Evolutionary conservation across 1,284 basidiomycete species (phyloP).

Genomic region (Rhodotorula sp.): DNA sequence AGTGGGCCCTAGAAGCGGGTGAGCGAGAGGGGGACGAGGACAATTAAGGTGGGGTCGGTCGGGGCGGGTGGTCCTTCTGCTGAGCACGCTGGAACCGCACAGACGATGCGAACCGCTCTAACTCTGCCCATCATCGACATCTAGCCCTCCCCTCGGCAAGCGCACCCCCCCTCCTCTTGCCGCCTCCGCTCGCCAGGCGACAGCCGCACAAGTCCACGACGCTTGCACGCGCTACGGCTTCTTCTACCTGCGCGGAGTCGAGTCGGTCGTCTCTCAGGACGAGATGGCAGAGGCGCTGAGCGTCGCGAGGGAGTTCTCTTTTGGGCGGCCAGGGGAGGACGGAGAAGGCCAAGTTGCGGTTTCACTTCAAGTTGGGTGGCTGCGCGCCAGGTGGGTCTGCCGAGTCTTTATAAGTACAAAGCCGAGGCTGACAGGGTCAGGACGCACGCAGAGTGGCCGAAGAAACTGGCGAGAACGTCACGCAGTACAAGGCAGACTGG

Average conservation of each 20-base stretch:
- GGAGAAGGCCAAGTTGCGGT: constrained; percentile 67
- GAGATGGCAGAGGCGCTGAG: constrained; percentile 66
- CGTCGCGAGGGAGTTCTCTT: constrained; percentile 73
- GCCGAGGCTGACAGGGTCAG: too few species aligned
- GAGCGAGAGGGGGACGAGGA: too few species aligned
- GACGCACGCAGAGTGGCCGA: constrained; percentile 43
- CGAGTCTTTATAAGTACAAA: neutral
- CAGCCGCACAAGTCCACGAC: constrained; percentile 56
- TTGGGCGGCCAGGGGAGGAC: constrained; percentile 64
- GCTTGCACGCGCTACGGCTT: constrained; percentile 78
- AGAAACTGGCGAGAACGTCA: constrained; percentile 75
- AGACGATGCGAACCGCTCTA: neutral
- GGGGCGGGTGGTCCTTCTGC: too few species aligned
- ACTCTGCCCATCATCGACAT: constrained; percentile 50
- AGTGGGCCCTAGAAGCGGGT: neutral
- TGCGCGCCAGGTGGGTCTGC: constrained; percentile 39
- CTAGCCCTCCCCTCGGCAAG: constrained; percentile 40
- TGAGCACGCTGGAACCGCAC: too few species aligned
- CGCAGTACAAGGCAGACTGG: constrained; percentile 61
- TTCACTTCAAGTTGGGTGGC: constrained; percentile 62
- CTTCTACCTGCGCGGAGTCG: constrained; percentile 65
- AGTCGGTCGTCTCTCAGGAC: constrained; percentile 59
- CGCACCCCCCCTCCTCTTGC: too few species aligned
- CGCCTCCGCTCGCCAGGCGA: neutral
- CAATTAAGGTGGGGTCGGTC: too few species aligned